Conservation (phyloP, 805 yeast species). For the Ogataea neopini region DNA sequence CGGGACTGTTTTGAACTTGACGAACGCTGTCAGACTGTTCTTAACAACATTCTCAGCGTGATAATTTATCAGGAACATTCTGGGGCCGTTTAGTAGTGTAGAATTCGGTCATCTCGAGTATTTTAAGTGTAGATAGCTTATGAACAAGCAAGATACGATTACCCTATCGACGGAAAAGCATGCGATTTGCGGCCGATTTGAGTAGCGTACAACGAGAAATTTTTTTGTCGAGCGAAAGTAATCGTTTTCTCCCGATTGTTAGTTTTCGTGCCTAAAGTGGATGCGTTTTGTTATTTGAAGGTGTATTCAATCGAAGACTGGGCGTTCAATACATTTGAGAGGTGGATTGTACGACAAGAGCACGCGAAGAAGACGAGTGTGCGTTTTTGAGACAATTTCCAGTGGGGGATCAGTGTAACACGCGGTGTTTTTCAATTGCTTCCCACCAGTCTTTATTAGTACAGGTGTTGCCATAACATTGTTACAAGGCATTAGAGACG, state of each 20-base stretch:
- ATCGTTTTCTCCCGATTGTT: slow-evolving; percentile 1
- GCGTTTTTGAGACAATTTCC: not conserved
- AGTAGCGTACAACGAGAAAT: slow-evolving; percentile 2
- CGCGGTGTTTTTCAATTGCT: not conserved
- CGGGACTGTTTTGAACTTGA: too few species aligned
- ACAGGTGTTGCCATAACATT: too few species aligned
- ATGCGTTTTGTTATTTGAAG: not conserved
- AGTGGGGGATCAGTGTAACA: not conserved
- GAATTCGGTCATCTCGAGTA: not conserved
- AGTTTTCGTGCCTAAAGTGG: not conserved
- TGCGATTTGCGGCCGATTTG: slow-evolving; percentile 1
- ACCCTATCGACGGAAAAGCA: not conserved
- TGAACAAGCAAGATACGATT: not conserved
- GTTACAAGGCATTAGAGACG: not conserved
- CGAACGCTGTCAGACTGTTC: too few species aligned
- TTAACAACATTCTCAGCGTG: too few species aligned
- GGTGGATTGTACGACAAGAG: not conserved
- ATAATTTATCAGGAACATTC: not conserved
- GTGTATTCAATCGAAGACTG: not conserved
- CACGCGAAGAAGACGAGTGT: not conserved
- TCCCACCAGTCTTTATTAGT: not conserved
- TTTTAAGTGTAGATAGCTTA: not conserved
- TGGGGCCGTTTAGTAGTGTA: not conserved
- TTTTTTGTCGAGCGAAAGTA: slow-evolving; percentile 7
- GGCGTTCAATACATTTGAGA: not conserved